phyloP scores from a whole-genome alignment of 306 rosid genomes.

The Malus sylvestris region DNA sequence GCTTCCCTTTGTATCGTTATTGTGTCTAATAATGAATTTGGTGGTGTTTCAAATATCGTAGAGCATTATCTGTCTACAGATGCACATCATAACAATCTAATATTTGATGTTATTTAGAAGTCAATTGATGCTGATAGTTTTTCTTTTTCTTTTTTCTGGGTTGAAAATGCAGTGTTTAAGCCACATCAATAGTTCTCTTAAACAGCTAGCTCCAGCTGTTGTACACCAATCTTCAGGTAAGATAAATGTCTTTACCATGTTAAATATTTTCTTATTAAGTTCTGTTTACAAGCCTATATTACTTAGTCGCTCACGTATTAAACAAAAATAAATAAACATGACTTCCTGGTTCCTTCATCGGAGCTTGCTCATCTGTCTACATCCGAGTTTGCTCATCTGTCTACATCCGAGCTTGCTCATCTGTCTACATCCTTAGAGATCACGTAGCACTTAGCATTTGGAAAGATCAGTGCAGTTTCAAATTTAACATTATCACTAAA shows the following conservation, averaged over 20 bases:
- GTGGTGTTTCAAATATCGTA: neutral
- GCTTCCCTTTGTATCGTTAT: neutral
- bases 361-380: neutral
- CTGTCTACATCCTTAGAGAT: neutral
- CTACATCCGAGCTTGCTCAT: neutral
- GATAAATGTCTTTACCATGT: neutral
- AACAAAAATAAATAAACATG: neutral
- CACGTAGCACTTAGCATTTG: neutral
- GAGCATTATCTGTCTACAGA: neutral
- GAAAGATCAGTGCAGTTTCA: neutral
- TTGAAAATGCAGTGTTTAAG: slow-evolving; percentile 2
- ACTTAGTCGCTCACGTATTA: neutral
- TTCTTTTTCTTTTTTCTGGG: neutral
- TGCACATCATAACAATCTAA: neutral
- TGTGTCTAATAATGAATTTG: neutral
- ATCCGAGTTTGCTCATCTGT: neutral
- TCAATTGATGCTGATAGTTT: neutral
- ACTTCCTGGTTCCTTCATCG: neutral
- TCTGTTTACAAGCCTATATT: neutral
- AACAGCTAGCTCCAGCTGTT: slow-evolving; percentile 17
- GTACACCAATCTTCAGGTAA: slow-evolving; percentile 20
- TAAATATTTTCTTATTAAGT: neutral
- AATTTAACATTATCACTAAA: neutral
- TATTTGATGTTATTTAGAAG: neutral
- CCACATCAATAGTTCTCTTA: neutral